phyloP scores from a whole-genome alignment of 1,284 basidiomycete species.

The Porogramme epimiltina region DNA sequence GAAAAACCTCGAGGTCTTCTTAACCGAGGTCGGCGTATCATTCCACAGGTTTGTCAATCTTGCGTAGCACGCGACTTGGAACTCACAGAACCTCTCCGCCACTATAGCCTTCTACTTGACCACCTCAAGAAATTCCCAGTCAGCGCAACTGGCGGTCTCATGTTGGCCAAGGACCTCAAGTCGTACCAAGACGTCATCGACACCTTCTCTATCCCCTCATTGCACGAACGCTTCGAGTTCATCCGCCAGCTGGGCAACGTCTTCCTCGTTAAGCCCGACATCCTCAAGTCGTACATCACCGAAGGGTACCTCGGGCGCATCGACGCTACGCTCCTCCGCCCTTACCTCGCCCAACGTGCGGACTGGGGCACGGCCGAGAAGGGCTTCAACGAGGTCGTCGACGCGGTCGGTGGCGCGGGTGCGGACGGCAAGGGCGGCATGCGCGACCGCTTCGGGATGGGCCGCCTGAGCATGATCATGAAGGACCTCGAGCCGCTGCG shows the following conservation, averaged over 20 bases:
- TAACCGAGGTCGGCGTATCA: constrained; percentile 91
- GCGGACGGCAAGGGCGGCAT: constrained; percentile 54
- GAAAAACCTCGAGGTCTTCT: constrained; percentile 90
- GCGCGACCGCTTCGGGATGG: constrained; percentile 68
- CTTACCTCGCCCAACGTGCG: constrained; percentile 88
- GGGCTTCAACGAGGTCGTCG: constrained; percentile 66
- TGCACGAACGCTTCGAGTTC: constrained; percentile 97
- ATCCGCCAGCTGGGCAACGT: constrained; percentile 96
- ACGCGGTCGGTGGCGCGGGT: constrained; percentile 25
- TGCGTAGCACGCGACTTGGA: not conserved
- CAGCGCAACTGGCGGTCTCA: constrained; percentile 93
- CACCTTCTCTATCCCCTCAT: constrained; percentile 78
- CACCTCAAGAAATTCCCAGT: constrained; percentile 97
- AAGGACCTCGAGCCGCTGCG: constrained; percentile 75
- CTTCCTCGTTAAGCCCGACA: constrained; percentile 93
- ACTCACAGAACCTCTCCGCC: constrained; percentile 1
- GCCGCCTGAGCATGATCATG: constrained; percentile 79
- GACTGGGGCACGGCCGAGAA: constrained; percentile 87
- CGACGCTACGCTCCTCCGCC: constrained; percentile 84
- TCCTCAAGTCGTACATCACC: constrained; percentile 90
- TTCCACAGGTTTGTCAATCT: constrained; percentile 78
- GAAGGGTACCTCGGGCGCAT: constrained; percentile 92
- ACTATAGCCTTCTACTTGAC: constrained; percentile 81
- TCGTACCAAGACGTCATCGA: constrained; percentile 92
- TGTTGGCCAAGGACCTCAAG: constrained; percentile 98